Evolutionary conservation across 2,329 filamentous ascomycete genomes (phyloP).

Genomic region (Trichophaea hybrida): DNA sequence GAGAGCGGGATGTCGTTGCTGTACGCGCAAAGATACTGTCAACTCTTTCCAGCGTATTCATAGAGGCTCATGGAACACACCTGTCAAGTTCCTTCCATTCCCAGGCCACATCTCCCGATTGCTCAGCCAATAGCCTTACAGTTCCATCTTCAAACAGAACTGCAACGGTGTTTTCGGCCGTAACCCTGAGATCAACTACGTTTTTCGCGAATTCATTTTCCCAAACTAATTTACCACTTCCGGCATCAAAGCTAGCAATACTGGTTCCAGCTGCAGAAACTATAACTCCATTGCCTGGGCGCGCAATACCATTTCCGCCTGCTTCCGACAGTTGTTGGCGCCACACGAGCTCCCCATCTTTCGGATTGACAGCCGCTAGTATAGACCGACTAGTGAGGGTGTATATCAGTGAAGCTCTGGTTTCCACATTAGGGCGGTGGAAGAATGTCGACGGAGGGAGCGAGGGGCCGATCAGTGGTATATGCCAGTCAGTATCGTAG

Average conservation of each 20-base stretch:
- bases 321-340: constrained; percentile 48
- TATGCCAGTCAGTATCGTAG: constrained; percentile 81
- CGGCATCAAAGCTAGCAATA: constrained; percentile 69
- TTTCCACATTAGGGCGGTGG: constrained; percentile 66
- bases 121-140: constrained; percentile 58
- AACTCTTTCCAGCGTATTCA: neutral
- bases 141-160: constrained; percentile 49
- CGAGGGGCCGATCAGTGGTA: constrained; percentile 63
- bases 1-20: constrained; percentile 28
- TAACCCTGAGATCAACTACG: constrained; percentile 60
- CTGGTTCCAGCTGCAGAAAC: constrained; percentile 56
- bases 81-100: constrained; percentile 56
- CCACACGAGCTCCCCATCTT: constrained; percentile 74
- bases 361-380: constrained; percentile 77
- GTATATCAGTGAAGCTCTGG: constrained; percentile 80
- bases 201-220: constrained; percentile 49
- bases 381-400: constrained; percentile 74
- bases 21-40: constrained; percentile 37
- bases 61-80: constrained; percentile 38
- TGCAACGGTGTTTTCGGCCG: constrained; percentile 53
- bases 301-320: constrained; percentile 39
- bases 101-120: constrained; percentile 63
- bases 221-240: constrained; percentile 69
- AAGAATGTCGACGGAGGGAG: constrained; percentile 84
- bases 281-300: constrained; percentile 64